A percentile compares a stretch with the other conserved stretches of the same genome.
Conservation (phyloP, 2,329 filamentous ascomycete genomes). For the Monosporascus sp. region DNA sequence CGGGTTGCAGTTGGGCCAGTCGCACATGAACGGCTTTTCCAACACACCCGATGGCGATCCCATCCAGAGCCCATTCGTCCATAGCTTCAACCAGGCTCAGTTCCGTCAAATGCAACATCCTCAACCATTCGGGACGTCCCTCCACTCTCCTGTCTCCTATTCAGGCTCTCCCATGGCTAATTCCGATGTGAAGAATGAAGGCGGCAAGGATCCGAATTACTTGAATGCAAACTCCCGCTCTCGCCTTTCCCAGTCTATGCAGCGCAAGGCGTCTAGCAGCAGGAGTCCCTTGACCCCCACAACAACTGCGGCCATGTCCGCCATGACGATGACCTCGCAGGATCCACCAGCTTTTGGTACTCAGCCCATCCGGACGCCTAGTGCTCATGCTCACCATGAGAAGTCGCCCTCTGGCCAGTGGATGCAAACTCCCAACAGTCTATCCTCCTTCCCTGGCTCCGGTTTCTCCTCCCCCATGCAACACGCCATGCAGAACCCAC, state of each 20-base stretch:
- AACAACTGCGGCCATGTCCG: slow-evolving; percentile 65
- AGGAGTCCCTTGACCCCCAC: slow-evolving; percentile 83
- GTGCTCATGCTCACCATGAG: slow-evolving; percentile 60
- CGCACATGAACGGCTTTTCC: slow-evolving; percentile 76
- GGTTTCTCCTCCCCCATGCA: slow-evolving; percentile 80
- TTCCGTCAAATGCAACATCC: slow-evolving; percentile 65
- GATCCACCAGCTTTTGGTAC: slow-evolving; percentile 69
- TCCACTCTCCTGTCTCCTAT: slow-evolving; percentile 49
- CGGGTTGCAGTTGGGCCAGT: slow-evolving; percentile 58
- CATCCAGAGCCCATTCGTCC: slow-evolving; percentile 83
- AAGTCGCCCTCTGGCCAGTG: slow-evolving; percentile 86
- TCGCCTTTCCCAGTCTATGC: slow-evolving; percentile 58
- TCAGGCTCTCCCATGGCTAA: slow-evolving; percentile 45
- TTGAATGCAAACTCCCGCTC: slow-evolving; percentile 54
- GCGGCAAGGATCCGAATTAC: slow-evolving; percentile 47
- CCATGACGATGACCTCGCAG: slow-evolving; percentile 61
- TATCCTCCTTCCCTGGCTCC: slow-evolving; percentile 82
- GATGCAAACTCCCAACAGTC: slow-evolving; percentile 80
- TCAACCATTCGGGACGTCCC: slow-evolving; percentile 50
- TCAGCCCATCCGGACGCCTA: slow-evolving; percentile 70
- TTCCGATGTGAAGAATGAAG: slow-evolving; percentile 45
- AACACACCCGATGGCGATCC: slow-evolving; percentile 88
- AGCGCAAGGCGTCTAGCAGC: slow-evolving; percentile 68
- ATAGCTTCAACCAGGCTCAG: slow-evolving; percentile 71
- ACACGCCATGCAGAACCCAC: slow-evolving; percentile 61